Percentiles rank a stretch among this genome's conserved stretches.
Conservation (phyloP, 805 yeast species). For the Candida vaughaniae region DNA sequence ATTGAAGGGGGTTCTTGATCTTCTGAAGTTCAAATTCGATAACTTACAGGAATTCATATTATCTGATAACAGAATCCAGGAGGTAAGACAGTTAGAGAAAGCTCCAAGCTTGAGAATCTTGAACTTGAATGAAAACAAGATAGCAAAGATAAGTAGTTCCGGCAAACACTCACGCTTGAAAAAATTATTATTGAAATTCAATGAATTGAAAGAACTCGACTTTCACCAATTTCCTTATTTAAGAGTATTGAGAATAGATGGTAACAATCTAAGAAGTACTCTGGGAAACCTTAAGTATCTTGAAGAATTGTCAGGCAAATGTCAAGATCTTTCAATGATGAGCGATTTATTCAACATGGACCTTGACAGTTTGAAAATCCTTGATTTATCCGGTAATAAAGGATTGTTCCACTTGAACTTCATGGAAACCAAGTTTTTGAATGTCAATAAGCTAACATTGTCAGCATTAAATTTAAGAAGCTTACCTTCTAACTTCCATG, state of each 20-base stretch:
- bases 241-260: constrained; percentile 46
- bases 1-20: constrained; percentile 38
- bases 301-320: constrained; percentile 45
- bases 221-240: constrained; percentile 35
- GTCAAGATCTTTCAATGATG: constrained; percentile 22
- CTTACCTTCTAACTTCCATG: constrained; percentile 39
- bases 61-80: constrained; percentile 39
- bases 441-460: constrained; percentile 40
- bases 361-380: constrained; percentile 23
- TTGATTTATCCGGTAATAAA: constrained; percentile 43
- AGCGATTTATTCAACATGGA: constrained; percentile 8
- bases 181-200: constrained; percentile 38
- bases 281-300: constrained; percentile 32
- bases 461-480: constrained; percentile 45
- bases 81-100: constrained; percentile 33
- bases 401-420: constrained; percentile 10
- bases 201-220: constrained; percentile 32
- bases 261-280: constrained; percentile 30
- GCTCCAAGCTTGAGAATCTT: constrained; percentile 36
- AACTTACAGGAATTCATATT: constrained; percentile 45
- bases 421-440: constrained; percentile 23
- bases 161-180: constrained; percentile 30
- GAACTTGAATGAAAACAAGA: constrained; percentile 42
- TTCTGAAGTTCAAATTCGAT: constrained; percentile 31
- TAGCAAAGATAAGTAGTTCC: constrained; percentile 21